Percentiles rank a stretch among this genome's conserved stretches.
These are phyloP conservation scores for Pterocarpus santalinus DNA, from an alignment of 306 rosid species.

Conservation along the genomic window DNA sequence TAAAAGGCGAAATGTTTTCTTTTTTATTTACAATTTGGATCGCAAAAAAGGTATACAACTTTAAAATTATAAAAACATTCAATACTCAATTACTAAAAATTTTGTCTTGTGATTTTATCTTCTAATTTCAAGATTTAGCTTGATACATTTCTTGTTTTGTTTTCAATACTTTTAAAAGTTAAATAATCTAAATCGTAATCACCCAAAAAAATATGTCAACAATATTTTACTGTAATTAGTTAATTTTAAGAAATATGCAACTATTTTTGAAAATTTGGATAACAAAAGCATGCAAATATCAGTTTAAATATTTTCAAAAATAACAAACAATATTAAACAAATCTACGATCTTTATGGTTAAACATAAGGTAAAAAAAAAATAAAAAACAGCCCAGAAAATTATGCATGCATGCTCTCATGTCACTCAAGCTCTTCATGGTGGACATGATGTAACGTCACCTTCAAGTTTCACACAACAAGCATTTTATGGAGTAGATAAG, in stretches of 20 bases:
- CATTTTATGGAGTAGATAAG: neutral
- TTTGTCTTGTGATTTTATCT: neutral
- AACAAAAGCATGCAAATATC: neutral
- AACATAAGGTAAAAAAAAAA: neutral
- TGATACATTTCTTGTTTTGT: neutral
- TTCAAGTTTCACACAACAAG: too few species aligned
- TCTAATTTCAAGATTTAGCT: neutral
- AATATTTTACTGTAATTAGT: neutral
- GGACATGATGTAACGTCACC: neutral
- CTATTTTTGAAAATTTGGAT: neutral
- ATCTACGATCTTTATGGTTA: neutral
- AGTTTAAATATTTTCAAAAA: neutral
- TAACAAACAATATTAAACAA: neutral
- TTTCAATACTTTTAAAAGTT: neutral
- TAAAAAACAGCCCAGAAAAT: too few species aligned
- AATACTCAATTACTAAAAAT: neutral
- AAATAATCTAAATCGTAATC: neutral
- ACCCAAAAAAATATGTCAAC: neutral
- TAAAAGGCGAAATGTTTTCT: neutral
- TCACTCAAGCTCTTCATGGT: neutral
- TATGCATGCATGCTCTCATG: neutral
- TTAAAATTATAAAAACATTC: neutral
- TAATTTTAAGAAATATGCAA: neutral
- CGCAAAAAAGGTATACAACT: neutral
- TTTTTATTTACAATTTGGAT: conserved; percentile 16